Conservation (phyloP, 2,329 filamentous ascomycete species). For the Phoma sp. region DNA sequence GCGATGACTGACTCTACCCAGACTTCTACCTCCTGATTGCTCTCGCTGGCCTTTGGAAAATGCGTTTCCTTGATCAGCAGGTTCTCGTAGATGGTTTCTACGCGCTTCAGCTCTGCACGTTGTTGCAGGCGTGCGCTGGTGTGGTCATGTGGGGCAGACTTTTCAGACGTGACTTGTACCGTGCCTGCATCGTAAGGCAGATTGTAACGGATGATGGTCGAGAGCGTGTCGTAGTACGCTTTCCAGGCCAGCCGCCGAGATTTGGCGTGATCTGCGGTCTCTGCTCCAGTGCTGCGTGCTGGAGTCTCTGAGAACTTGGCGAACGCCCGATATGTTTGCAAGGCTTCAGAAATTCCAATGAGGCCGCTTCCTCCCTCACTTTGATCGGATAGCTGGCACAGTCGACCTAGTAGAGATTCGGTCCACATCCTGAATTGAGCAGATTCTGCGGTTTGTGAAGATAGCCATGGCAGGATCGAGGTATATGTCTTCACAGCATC, state of each 20-base stretch:
- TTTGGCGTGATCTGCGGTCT: conserved; percentile 27
- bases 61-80: conserved; percentile 77
- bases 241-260: conserved; percentile 75
- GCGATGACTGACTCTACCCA: conserved; percentile 80
- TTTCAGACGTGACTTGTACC: conserved; percentile 25
- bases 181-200: conserved; percentile 63
- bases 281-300: conserved; percentile 24
- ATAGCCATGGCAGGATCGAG: conserved; percentile 68
- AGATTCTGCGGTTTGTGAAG: conserved; percentile 54
- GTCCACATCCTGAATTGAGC: conserved; percentile 76
- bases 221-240: conserved; percentile 82
- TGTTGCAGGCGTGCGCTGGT: conserved; percentile 55
- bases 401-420: conserved; percentile 76
- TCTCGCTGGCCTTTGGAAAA: conserved; percentile 84
- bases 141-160: conserved; percentile 29
- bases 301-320: conserved; percentile 66
- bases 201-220: conserved; percentile 72
- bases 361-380: conserved; percentile 51
- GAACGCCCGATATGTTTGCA: conserved; percentile 66
- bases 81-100: conserved; percentile 80
- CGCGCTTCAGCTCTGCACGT: conserved; percentile 75
- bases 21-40: conserved; percentile 77
- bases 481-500: conserved; percentile 72
- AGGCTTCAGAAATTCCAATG: conserved; percentile 43
- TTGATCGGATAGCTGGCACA: conserved; percentile 72